phyloP scores from a whole-genome alignment of 257 asterid genomes.

The Capsicum rhomboideum region DNA sequence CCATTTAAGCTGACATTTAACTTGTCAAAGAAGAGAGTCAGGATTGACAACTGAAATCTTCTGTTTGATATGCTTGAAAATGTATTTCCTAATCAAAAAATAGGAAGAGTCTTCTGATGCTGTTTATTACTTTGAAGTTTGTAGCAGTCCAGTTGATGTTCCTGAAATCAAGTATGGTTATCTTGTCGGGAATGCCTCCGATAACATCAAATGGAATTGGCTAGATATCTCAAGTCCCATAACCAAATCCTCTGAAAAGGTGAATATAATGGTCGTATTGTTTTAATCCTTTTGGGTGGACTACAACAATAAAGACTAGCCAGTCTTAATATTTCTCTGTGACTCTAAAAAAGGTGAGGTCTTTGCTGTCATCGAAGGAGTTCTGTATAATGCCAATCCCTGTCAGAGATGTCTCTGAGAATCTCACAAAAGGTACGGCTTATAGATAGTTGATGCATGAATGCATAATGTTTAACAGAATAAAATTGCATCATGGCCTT shows the following conservation, averaged over 20 bases:
- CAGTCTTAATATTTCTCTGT: neutral
- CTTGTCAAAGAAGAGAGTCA: neutral
- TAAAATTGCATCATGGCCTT: neutral
- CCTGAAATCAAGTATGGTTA: conserved; percentile 80
- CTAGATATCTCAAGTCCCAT: conserved; percentile 54
- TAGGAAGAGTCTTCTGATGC: neutral
- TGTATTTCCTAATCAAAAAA: neutral
- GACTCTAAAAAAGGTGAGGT: conserved; percentile 39
- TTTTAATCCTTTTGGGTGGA: neutral
- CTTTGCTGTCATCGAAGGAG: conserved; percentile 52
- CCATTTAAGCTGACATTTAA: neutral
- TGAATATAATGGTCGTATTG: neutral
- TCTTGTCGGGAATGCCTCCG: conserved; percentile 18
- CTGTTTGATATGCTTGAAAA: neutral
- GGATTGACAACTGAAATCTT: neutral
- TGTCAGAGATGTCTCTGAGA: conserved; percentile 38
- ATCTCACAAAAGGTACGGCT: conserved; percentile 47
- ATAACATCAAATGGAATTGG: conserved; percentile 65
- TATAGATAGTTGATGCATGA: neutral
- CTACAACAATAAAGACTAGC: neutral
- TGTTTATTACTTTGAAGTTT: conserved; percentile 30
- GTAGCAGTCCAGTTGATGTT: conserved; percentile 67
- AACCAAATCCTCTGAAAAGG: conserved; percentile 60
- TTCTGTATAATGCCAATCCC: conserved; percentile 57
- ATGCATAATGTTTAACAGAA: neutral